Evolutionary conservation across 371 early-diverging fungal species (phyloP), one percentile per base, ranked within the genome.

Genomic region (Ordospora colligata): DNA sequence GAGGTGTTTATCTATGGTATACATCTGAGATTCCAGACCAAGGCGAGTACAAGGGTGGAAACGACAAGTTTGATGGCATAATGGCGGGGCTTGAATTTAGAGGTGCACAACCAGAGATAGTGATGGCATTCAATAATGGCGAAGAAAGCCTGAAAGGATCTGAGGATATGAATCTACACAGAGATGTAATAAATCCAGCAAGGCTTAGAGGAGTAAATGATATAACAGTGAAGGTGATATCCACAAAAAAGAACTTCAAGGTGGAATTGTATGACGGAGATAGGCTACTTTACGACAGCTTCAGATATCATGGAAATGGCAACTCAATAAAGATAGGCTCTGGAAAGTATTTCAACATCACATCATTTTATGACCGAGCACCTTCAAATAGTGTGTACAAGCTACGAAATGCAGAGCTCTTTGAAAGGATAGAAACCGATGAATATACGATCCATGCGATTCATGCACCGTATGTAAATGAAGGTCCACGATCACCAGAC

Each of bases 1-100:
- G 80, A 8, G 83, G 85, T 42, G 47, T 85, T 0, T 83, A 83
- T 75, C 22, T 84, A 17, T 85, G 85, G 85, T 83, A 80, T 76
- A 83, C 84, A n/a, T 75, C 80, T n/a, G 66, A 82, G 7, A 65
- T 45, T 10, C 37, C 78, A 9, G 69, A 73, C 14, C 46, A 68
- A 14, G 85, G 85, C n/a, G 27, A 47, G 23, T 83, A 70, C 43
- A 80, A 73, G 47, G 83, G 83, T 8, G 84, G 72, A 14, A 22
- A 65, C 17, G 69, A 72, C 11, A 69, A 44, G 62, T 85, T 83
- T 58, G 76, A 74, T 10, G 85, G 85, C 12, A 49, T 85, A 6
- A 70, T 84, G 74, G 81, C 82, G 32, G 85, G 85, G 32, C 46
- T 85, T n/a, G 84, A 83, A 67, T 83, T 83, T 67, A n/a, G 67